Evolutionary conservation across 768 basidiomycete genomes (phyloP), one percentile per base, ranked within the genome.

Genomic region (Fomitopsis serialis): DNA sequence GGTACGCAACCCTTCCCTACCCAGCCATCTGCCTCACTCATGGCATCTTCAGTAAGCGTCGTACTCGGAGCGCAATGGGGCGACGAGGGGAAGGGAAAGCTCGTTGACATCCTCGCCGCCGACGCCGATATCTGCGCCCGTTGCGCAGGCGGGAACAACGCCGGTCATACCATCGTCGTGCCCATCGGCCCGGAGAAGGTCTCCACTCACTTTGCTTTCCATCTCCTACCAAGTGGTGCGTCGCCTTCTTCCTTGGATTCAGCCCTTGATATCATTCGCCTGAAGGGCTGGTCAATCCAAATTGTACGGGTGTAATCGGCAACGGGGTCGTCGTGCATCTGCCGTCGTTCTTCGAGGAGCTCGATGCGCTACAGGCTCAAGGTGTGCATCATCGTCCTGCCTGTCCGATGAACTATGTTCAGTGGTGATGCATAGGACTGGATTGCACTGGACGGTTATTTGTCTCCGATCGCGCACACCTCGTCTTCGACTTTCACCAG

Each of bases 401-500:
- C 22, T 21, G 8, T 45, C 6, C 44, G 3, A 21, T 4, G 19
- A 10, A 25, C 12, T 50, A 35, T 50, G 97, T 95, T 32, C 29
- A 11, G 8, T 23, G 12, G 44, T 11, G 25, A 19, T 29, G 11
- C 49, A 35, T 50, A 97, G 95, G 96, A 19, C 81, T 99, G 40
- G 78, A 88, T 63, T 96, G 92, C 71, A 80, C 81, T 11, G 79
- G 80, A 54, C 85, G 97, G 32, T 72, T 99, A 19, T 89, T 97
- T 68, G 78, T 99, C 61, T 98, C 96, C 23, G 94, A 98, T 72
- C 87, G 97, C 58, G 92, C 97, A 3, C 92, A 96, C 58, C 85
- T 99, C 56, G 97, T 99, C 32, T 94, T 99, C 65, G 97, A 98
- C 68, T 98, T 99, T 70, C 97, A 99, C 72, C 97, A 99, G 74